phyloP scores from a whole-genome alignment of 192 early-diverging fungal genomes.

The Umbelopsis vinacea region DNA sequence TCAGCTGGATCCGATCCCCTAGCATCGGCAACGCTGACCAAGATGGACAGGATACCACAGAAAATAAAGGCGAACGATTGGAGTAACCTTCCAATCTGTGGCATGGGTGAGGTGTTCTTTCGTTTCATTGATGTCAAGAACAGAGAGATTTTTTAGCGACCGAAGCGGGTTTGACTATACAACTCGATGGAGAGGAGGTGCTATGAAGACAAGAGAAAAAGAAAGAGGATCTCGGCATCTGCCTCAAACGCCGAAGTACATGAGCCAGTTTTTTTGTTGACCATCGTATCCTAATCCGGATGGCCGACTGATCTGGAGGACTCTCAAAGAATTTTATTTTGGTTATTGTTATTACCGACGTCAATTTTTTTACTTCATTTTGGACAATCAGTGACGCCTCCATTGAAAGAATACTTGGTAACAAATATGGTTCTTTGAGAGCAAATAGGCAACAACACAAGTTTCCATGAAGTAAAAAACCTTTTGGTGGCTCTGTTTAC shows the following conservation, averaged over 20 bases:
- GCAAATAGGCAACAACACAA: too few relatives aligned
- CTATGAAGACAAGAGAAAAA: not conserved
- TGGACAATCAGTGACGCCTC: too few relatives aligned
- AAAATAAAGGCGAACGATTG: conserved; percentile 9
- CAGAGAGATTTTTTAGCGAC: not conserved
- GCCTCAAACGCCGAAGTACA: conserved; percentile 3
- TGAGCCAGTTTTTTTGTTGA: conserved; percentile 12
- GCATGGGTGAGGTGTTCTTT: not conserved
- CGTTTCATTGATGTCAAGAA: not conserved
- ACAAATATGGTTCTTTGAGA: too few relatives aligned
- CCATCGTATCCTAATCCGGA: conserved; percentile 1
- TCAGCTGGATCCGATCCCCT: not conserved
- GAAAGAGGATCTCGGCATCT: not conserved
- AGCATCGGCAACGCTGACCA: not conserved
- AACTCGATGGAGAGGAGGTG: not conserved
- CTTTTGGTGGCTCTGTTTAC: too few relatives aligned
- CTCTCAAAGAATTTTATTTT: not conserved
- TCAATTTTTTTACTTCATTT: too few relatives aligned
- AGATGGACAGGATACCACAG: not conserved
- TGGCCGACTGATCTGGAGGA: not conserved
- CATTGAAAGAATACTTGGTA: too few relatives aligned
- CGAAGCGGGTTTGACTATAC: too few relatives aligned
- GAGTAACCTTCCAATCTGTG: not conserved
- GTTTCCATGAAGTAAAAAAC: too few relatives aligned
- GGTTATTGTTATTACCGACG: conserved; percentile 11